phyloP scores from a whole-genome alignment of 768 basidiomycete species.

The Tulasnella calospora region DNA sequence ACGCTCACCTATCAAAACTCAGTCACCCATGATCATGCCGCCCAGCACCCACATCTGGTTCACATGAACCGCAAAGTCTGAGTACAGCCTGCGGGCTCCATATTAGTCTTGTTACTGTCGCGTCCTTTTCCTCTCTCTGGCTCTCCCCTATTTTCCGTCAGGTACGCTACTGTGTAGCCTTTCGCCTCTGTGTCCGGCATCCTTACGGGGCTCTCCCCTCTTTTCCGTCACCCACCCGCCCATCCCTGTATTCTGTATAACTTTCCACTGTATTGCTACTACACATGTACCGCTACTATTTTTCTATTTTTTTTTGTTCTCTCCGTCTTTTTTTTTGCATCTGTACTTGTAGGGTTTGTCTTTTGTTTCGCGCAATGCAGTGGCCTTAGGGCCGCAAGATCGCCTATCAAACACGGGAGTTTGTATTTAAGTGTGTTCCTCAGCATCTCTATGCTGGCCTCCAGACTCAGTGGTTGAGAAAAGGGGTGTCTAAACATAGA shows the following conservation, averaged over 20 bases:
- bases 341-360: background rate
- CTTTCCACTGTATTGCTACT: background rate
- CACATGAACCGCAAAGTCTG: background rate
- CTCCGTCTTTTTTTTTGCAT: background rate
- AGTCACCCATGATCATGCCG: too few relatives aligned
- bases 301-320: background rate
- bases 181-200: background rate
- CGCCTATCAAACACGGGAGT: background rate
- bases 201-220: background rate
- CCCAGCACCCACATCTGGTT: background rate
- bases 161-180: background rate
- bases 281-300: background rate
- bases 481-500: too few relatives aligned
- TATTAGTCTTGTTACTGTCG: background rate
- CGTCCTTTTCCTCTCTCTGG: background rate
- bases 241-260: background rate
- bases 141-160: background rate
- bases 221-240: background rate
- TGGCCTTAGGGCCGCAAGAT: background rate
- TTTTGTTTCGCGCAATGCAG: background rate
- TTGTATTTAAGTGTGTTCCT: background rate
- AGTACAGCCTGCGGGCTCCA: background rate
- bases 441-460: background rate
- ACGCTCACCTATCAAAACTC: background rate
- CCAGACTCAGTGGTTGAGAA: background rate